Base-by-base conservation (phyloP, 2,329 filamentous ascomycete genomes). In the Diatrype stigma region DNA sequence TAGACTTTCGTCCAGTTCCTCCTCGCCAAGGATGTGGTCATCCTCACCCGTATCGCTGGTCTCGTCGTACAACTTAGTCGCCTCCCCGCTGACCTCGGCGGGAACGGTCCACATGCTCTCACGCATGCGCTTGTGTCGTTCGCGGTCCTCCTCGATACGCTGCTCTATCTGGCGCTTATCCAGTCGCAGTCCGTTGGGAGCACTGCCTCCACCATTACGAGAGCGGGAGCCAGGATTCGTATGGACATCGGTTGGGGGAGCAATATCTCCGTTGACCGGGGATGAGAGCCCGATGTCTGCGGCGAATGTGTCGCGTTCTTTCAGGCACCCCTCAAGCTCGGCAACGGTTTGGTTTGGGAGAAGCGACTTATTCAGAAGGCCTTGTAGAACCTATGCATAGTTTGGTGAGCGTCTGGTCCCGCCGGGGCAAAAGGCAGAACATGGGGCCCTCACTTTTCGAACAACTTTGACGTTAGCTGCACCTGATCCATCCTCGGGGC, bases 401-500 rank as follows among this genome's bases (percentile, higher is more conserved):
- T n/a, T 16, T 47, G 48, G 51, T 42, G 53, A 51, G 47, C 37
- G 50, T n/a, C 17, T 38, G 10, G 44, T 26, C 16, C n/a, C 38
- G 19, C 38, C 19, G 19, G 22, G 22, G 12, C 8, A 28, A 26
- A 14, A 12, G 6, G 14, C 19, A 45, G 47, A 14, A 17, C 28
- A 19, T 22, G 22, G 38, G 40, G 42, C 55, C 52, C 77, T 63
- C 56, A 94, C 91, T 64, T 87, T 90, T 52, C 91, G 81, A 45
- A 95, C 89, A 6, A 96, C 91, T 64, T 95, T 95, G 42, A 96
- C 88, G 62, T 99, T 99, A 46, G 93, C 92, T 6, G 90, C 90
- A 6, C 94, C 91, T 10, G 88, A 89, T 37, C 91, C 88, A 67
- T 95, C 86, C 55, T 89, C 84, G 0, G 92, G 92, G 1, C 90